A percentile compares a stretch with the other conserved stretches of the same genome.
Conservation (phyloP, 768 basidiomycete species). For the Hericium rajendrae region DNA sequence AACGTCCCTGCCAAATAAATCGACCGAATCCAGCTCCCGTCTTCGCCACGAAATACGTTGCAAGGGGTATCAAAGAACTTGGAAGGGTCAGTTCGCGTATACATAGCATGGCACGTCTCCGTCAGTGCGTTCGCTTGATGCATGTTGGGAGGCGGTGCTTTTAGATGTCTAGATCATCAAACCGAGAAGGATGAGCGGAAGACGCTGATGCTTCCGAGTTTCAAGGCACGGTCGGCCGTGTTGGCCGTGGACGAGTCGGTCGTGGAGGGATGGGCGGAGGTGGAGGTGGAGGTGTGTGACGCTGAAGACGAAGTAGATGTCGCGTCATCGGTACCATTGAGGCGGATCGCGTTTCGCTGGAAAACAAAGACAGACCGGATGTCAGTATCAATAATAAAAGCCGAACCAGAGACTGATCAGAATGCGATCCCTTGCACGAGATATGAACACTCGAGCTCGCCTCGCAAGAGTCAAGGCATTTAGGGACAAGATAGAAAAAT, state of each 20-base stretch:
- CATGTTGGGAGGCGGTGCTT: too few species aligned
- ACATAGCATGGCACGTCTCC: too few species aligned
- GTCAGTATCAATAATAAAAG: not conserved
- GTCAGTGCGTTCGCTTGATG: too few species aligned
- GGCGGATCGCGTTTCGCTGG: conserved; percentile 47
- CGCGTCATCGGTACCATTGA: conserved; percentile 38
- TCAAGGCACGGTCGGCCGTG: not conserved
- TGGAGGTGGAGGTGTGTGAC: conserved; percentile 1
- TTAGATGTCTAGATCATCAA: conserved; percentile 4
- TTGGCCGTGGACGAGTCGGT: conserved; percentile 1
- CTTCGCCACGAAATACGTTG: too few species aligned
- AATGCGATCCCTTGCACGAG: not conserved
- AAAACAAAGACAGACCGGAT: conserved; percentile 1
- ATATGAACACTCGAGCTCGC: not conserved
- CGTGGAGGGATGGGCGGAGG: not conserved
- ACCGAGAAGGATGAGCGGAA: conserved; percentile 4
- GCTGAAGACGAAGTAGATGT: conserved; percentile 7
- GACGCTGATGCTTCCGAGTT: conserved; percentile 1
- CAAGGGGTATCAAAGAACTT: too few species aligned
- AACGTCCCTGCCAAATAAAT: too few species aligned
- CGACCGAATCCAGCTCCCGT: too few species aligned
- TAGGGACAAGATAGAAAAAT: not conserved
- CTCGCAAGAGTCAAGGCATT: not conserved
- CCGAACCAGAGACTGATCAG: not conserved
- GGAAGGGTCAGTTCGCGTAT: too few species aligned